Evolutionary conservation across 192 early-diverging fungal species (phyloP), one percentile per base, ranked within the genome.

Genomic region (Rhizoclosmatium sp.): DNA sequence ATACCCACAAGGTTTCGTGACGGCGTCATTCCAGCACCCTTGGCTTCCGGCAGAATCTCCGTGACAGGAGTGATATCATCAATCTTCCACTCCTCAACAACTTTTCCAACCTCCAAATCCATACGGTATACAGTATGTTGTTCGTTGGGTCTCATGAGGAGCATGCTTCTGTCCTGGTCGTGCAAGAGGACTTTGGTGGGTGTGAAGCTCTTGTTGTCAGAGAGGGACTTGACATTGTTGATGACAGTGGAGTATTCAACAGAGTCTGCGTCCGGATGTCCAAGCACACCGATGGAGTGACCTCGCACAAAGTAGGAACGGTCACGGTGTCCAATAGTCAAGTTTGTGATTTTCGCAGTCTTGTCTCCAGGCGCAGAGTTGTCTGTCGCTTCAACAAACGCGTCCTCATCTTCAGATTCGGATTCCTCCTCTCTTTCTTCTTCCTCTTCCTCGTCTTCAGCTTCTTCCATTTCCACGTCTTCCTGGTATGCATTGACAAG

Each of bases 51-150:
- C 14, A 93, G 85, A 21, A 97, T 87, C 59, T 91, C 87, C 69
- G 87, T 84, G 2, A 91, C 89, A 4, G 88, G 87, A n/a, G 93
- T 81, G 56, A 92, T 78, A 59, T 95, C 93, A 67, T 95, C 91
- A 54, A 96, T 88, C 46, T 92, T 91, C 94, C 95, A 98, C 84
- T 97, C 94, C 70, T 98, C 96, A 12, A 97, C 97, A 16, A 98
- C 91, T 84, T 95, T 93, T 47, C 95, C 97, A 79, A 86, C 85
- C 80, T 95, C 94, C 44, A 98, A 82, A 82, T 98, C 97, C 96
- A 98, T 95, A 71, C 88, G 89, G 88, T 91, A 96, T 62, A 96
- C 85, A 48, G 88, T 92, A 75, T 94, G 84, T 39, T 87, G 81
- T 54, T 95, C 91, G 72, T 85, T 80, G 59, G 88, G 84, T 71